Conservation (phyloP, 257 asterid species). For the Scutellaria barbata region DNA sequence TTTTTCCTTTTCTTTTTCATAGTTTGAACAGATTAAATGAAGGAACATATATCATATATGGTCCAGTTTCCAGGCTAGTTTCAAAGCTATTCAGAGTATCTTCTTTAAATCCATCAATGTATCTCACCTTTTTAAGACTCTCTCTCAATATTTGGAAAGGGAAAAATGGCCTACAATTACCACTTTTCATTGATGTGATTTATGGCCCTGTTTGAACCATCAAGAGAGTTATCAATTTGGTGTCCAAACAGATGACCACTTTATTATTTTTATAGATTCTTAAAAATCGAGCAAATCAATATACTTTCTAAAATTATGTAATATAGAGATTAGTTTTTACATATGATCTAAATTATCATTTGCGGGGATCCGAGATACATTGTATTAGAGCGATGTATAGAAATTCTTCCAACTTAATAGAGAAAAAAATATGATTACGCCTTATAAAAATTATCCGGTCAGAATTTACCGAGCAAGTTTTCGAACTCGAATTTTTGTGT, state of each 20-base stretch:
- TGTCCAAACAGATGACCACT: constrained; percentile 34
- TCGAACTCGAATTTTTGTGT: too few relatives aligned
- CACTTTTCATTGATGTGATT: constrained; percentile 82
- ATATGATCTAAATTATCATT: too few relatives aligned
- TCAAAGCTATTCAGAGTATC: constrained; percentile 35
- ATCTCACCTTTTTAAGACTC: constrained; percentile 31
- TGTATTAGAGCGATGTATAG: too few relatives aligned
- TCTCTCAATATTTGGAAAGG: constrained; percentile 40
- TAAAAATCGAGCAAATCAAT: too few relatives aligned
- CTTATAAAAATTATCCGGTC: too few relatives aligned
- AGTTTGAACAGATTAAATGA: constrained; percentile 25
- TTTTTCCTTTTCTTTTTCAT: constrained; percentile 3
- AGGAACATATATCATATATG: constrained; percentile 24
- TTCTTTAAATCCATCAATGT: constrained; percentile 47
- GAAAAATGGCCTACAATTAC: constrained; percentile 39
- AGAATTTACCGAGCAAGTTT: too few relatives aligned
- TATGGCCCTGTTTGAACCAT: constrained; percentile 57
- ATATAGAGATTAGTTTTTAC: too few relatives aligned
- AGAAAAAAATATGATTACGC: too few relatives aligned
- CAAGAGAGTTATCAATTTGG: constrained; percentile 32
- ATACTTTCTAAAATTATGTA: too few relatives aligned
- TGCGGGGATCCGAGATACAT: too few relatives aligned
- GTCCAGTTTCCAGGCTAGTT: constrained; percentile 42
- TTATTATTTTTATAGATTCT: too few relatives aligned
- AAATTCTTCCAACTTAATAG: too few relatives aligned